Conservation (phyloP, 768 basidiomycete species). For the Psilocybe subaeruginosa region DNA sequence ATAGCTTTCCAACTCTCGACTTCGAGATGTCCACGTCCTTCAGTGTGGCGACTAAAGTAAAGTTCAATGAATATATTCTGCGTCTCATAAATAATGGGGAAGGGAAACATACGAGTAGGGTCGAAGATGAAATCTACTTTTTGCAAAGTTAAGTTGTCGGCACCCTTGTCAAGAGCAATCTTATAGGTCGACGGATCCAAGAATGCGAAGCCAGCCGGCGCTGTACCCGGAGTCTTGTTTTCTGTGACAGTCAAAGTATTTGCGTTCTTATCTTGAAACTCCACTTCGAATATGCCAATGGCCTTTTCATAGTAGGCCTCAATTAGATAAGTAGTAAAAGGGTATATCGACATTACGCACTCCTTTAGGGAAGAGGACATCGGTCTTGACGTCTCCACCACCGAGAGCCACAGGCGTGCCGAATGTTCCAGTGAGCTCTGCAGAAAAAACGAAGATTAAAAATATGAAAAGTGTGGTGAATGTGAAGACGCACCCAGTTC, state of each 20-base stretch:
- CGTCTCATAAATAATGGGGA: too few species aligned
- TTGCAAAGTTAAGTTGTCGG: slow-evolving; percentile 5
- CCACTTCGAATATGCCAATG: slow-evolving; percentile 12
- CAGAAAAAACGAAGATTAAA: neutral
- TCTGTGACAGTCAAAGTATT: slow-evolving; percentile 16
- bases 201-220: slow-evolving; percentile 15
- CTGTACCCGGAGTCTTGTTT: slow-evolving; percentile 11
- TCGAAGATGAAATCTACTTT: slow-evolving; percentile 18
- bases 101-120: neutral
- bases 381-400: slow-evolving; percentile 12
- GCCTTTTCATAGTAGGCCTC: neutral
- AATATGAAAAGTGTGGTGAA: neutral
- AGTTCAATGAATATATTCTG: neutral
- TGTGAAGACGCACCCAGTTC: neutral
- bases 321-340: too few species aligned
- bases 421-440: slow-evolving; percentile 6
- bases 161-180: slow-evolving; percentile 3
- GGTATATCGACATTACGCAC: neutral
- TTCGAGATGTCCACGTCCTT: slow-evolving; percentile 14
- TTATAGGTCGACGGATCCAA: slow-evolving; percentile 13
- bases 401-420: slow-evolving; percentile 9
- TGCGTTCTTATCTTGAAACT: slow-evolving; percentile 15
- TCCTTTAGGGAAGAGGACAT: slow-evolving; percentile 11
- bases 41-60: neutral
- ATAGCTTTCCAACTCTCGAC: slow-evolving; percentile 12